Evolutionary conservation across 352 stramenopile genomes (phyloP).

Genomic region (Pythium angustatum): DNA sequence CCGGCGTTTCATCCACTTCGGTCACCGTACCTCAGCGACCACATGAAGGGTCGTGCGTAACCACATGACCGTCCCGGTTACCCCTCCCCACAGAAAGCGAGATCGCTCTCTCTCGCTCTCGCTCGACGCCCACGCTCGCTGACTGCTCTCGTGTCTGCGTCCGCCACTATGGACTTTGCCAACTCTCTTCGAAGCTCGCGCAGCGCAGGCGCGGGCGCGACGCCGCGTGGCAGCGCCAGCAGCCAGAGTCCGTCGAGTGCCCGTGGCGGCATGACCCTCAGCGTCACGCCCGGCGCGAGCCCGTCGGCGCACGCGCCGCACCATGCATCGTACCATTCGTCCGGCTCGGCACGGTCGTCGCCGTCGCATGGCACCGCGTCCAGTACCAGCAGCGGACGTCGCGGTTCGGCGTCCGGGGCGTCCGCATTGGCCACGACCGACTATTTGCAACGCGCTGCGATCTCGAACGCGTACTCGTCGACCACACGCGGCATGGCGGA

Average conservation of each 20-base stretch:
- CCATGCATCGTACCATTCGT: constrained; percentile 17
- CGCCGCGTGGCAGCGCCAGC: constrained; percentile 19
- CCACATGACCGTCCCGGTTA: no score
- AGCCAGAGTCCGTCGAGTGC: constrained; percentile 25
- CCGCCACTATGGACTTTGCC: constrained; percentile 34
- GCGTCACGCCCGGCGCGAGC: constrained; percentile 34
- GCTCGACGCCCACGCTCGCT: no score
- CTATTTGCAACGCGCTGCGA: constrained; percentile 60
- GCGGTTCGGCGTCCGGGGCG: background rate
- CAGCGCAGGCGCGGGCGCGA: constrained; percentile 29
- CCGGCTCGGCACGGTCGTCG: constrained; percentile 18
- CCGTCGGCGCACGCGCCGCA: constrained; percentile 29
- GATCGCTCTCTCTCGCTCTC: no score
- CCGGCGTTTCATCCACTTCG: no score
- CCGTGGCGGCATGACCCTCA: constrained; percentile 53
- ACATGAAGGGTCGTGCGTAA: no score
- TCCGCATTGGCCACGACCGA: constrained; percentile 15
- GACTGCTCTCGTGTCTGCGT: no score
- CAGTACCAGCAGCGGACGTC: constrained; percentile 1
- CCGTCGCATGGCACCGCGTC: constrained; percentile 10
- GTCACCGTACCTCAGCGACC: no score
- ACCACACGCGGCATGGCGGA: constrained; percentile 30
- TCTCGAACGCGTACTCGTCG: constrained; percentile 65
- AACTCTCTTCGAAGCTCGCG: constrained; percentile 37
- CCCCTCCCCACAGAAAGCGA: no score